A percentile compares a stretch with the other conserved stretches of the same genome.
Evolutionary conservation across 2,329 filamentous ascomycete genomes (phyloP).

Genomic region (Periconia macrospinosa): DNA sequence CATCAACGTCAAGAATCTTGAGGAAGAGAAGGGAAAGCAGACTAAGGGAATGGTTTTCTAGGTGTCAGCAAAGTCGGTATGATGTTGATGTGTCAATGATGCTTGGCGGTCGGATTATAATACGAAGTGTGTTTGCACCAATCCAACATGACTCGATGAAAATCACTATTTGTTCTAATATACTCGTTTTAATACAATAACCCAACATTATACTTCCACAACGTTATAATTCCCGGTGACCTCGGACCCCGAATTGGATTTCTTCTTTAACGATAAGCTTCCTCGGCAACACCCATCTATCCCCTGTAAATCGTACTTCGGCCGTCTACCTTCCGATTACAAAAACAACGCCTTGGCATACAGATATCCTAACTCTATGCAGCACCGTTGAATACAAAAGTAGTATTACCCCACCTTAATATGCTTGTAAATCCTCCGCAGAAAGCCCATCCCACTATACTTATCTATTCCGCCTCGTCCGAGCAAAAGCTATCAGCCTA

Average conservation of each 20-base stretch:
- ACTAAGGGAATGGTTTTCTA: conserved; percentile 4
- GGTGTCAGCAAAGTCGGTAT: background rate
- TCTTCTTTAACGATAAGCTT: background rate
- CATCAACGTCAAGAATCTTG: conserved; percentile 1
- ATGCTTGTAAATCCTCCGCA: background rate
- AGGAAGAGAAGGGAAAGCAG: conserved; percentile 1
- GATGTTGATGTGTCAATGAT: too few relatives aligned
- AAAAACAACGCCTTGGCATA: background rate
- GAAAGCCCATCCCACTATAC: background rate
- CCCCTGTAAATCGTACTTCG: background rate
- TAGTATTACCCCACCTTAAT: background rate
- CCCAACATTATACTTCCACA: too few relatives aligned
- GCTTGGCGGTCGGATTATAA: too few relatives aligned
- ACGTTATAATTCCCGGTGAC: too few relatives aligned
- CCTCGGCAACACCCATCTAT: background rate
- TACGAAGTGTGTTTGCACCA: too few relatives aligned
- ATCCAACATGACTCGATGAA: too few relatives aligned
- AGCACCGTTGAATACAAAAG: background rate
- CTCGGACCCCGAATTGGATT: too few relatives aligned
- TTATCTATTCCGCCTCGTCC: background rate
- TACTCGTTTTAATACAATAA: too few relatives aligned
- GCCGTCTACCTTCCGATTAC: background rate
- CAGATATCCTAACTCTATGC: background rate
- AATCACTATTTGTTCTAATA: too few relatives aligned
- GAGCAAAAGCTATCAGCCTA: background rate